phyloP scores from a whole-genome alignment of 148 eudicot genomes.

The Limonium bicolor region DNA sequence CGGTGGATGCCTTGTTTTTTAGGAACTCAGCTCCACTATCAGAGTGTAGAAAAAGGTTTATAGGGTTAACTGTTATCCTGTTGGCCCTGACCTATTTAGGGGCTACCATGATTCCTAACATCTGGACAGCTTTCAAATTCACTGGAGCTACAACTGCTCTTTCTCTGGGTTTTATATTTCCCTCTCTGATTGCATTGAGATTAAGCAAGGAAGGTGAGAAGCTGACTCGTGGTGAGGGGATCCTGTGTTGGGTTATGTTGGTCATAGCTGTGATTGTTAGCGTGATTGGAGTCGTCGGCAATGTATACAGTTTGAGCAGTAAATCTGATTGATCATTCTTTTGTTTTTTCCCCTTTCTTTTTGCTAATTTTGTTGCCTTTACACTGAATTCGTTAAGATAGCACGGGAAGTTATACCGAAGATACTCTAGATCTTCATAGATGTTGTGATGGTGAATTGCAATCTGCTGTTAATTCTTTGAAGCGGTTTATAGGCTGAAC shows the following conservation, averaged over 20 bases:
- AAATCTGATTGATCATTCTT: slow-evolving; percentile 15
- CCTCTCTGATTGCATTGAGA: slow-evolving; percentile 61
- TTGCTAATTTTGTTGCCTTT: no score
- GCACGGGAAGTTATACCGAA: no score
- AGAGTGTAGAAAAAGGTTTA: slow-evolving; percentile 61
- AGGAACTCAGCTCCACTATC: slow-evolving; percentile 42
- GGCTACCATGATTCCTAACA: slow-evolving; percentile 82
- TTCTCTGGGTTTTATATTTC: slow-evolving; percentile 86
- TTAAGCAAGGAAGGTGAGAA: slow-evolving; percentile 39
- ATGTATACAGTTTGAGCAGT: slow-evolving; percentile 46
- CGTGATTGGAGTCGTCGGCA: slow-evolving; percentile 63
- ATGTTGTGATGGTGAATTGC: no score
- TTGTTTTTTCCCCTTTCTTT: no score
- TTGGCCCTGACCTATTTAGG: slow-evolving; percentile 52
- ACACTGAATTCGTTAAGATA: no score
- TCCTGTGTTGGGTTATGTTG: slow-evolving; percentile 62
- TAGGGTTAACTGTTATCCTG: slow-evolving; percentile 36
- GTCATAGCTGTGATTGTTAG: slow-evolving; percentile 61
- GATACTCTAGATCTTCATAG: no score
- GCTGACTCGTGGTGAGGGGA: slow-evolving; percentile 35
- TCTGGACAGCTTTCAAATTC: slow-evolving; percentile 94
- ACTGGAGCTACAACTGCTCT: slow-evolving; percentile 98
- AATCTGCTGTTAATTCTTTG: no score
- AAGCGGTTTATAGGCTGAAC: no score
- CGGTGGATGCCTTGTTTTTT: slow-evolving; percentile 68